Evolutionary conservation across 345 rosid genomes (phyloP), one percentile per base, ranked within the genome.

Genomic region (Corymbia maculata): DNA sequence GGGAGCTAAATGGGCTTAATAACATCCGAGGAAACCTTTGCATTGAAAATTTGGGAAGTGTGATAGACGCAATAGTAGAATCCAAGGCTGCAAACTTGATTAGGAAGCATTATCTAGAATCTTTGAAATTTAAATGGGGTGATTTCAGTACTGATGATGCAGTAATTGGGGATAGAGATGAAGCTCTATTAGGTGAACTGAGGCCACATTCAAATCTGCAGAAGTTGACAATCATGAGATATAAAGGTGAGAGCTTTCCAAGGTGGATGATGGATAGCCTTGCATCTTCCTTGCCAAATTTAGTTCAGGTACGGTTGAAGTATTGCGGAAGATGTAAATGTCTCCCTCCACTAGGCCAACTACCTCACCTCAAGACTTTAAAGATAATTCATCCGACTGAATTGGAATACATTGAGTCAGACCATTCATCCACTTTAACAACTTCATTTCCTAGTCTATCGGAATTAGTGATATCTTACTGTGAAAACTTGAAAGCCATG

Each of bases 281-380:
- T 24, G 51, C n/a, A 28, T 22, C 12, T 32, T 82, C 61, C 75
- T 85, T 92, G 51, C 89, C 91, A 36, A 89, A 86, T 75, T 52
- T 92, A 52, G 85, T 86, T 17, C 86, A 87, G 79, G 50, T 91
- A 15, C 42, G 5, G 6, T 50, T 89, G 86, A 28, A 82, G 19
- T 36, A 79, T 44, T 89, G 90, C 47, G 64, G 32, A 57, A 90
- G 90, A 66, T 89, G 92, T 75, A 59, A 53, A 13, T 16, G 55
- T 82, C 90, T 90, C 44, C 92, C 92, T 61, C 12, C 68, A 13
- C 53, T 92, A 30, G 92, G 91, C 52, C 82, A 89, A 36, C 90
- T 92, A 44, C 90, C 88, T 32, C 68, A 51, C 59, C 92, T 91
- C 28, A 84, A 89, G 86, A 30, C 49, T 68, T 88, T 92, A 6